These are phyloP conservation scores for Passalora sequoiae DNA, from an alignment of 2,329 filamentous ascomycete species.

Conservation along the genomic window DNA sequence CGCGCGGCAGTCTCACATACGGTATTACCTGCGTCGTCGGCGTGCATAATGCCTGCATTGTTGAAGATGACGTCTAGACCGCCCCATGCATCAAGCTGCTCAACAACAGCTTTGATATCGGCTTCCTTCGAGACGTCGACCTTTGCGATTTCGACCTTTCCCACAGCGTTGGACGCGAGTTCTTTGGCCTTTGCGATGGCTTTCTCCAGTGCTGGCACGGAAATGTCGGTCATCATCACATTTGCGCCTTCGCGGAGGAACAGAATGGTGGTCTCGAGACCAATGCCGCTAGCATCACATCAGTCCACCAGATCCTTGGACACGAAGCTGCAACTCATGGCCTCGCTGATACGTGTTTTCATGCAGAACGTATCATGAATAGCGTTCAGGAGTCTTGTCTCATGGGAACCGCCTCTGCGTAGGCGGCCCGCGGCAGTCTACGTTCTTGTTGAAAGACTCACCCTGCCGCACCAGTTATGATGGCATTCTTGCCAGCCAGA, in stretches of 20 bases:
- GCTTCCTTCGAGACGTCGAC: constrained; percentile 83
- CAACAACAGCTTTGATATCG: constrained; percentile 69
- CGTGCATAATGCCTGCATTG: constrained; percentile 97
- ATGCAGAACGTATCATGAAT: too few species aligned
- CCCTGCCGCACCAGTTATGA: constrained; percentile 83
- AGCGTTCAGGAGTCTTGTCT: too few species aligned
- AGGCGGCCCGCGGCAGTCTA: too few species aligned
- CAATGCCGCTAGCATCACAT: constrained; percentile 64
- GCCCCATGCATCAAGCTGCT: constrained; percentile 74
- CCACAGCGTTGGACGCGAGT: constrained; percentile 53
- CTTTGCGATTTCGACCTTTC: constrained; percentile 57
- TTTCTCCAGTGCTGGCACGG: constrained; percentile 68
- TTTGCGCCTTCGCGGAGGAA: constrained; percentile 84
- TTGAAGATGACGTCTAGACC: constrained; percentile 92
- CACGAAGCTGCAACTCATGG: too few species aligned
- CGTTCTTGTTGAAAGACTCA: constrained; percentile 42
- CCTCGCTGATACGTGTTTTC: too few species aligned
- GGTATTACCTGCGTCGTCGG: constrained; percentile 46
- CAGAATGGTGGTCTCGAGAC: constrained; percentile 84
- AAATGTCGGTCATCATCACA: constrained; percentile 82
- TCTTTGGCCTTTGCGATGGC: constrained; percentile 70
- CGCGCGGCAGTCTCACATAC: background rate
- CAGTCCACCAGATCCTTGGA: too few species aligned
- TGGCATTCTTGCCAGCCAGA: constrained; percentile 61
- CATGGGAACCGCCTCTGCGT: too few species aligned